Base-by-base conservation (phyloP, 2,329 filamentous ascomycete species). In the Bisporella sp. region DNA sequence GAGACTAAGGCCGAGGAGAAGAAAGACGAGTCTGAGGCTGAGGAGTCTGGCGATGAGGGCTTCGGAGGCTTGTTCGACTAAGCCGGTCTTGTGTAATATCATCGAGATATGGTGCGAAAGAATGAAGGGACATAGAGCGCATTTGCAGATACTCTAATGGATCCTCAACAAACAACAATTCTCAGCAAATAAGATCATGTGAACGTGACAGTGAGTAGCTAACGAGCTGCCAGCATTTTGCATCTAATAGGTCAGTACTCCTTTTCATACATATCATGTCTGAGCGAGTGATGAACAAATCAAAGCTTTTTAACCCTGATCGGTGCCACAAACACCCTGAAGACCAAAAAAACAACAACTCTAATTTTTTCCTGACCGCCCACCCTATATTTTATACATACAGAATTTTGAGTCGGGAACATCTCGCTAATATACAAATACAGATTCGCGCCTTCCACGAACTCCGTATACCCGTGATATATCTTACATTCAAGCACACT, bases 51-150 rank as follows among this genome's bases (percentile, higher is more conserved):
- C 53, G 79, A 83, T 54, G 57, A 63, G 62, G 75, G 76, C 70
- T 90, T 92, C 77, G 87, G 85, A 71, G 84, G 84, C 80, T 82
- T 92, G 69, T 92, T 93, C 71, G 77, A 79, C 68, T 81, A 81
- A 74, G 45, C 49, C 31, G 47, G 41, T 48, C 58, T 52, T 52
- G 39, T 46, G 55, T 47, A 51, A 46, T 46, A 45, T 33, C 45
- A 43, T 51, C 53, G 47, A 55, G 28, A 43, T 28, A 13, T 21
- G 28, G 12, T 49, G 51, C 58, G 37, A 59, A 49, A 53, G 55
- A 59, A 57, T 49, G 55, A 52, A 48, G 48, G 49, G 50, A 54
- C 56, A 57, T 50, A 53, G 59, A 59, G 52, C 54, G 21, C 43
- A 50, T 57, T 50, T 59, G 49, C 57, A 56, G 53, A 47, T 58